Evolutionary conservation across 805 yeast species (phyloP), one percentile per base, ranked within the genome.

Genomic region (Candida ficus): DNA sequence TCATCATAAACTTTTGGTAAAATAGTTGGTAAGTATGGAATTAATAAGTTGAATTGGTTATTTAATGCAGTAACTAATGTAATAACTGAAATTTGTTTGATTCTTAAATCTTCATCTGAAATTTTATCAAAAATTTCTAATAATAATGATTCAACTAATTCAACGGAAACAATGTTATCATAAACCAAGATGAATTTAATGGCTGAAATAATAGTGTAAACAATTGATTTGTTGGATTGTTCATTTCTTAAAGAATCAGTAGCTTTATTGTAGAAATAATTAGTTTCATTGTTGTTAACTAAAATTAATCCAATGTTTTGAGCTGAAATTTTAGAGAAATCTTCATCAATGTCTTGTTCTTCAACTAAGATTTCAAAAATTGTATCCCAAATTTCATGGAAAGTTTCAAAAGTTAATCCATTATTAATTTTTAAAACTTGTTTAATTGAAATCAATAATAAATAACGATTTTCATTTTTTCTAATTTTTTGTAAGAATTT

Each of bases 51-150:
- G 8, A 81, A 77, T 37, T 70, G 71, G 47, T 74, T 78, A 57
- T 78, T 81, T 23, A 80, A 61, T 0, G 80, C 78, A 2, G 83
- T 69, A 10, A 78, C 70, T 32, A 83, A 57, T 18, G 81, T 76
- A 7, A 78, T 70, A 25, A 80, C 64, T 1, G 83, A 71, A n/a
- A 75, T 64, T 56, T 78, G 77, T 43, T 81, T 78, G 37, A 80
- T 66, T n/a, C 68, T 73, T 30, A 81, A 64, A 42, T 70, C 71
- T 4, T 53, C 57, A 42, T 57, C 58, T 54, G 68, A 50, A 37
- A 63, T 59, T 42, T 44, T 46, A 10, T 43, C 45, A 38, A 56
- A 54, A 2, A 51, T 52, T 29, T 49, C 48, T 17, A 51, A 29
- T 18, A 56, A 33, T 30, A 48, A 39, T 0, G 53, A 41, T 13